Conservation (phyloP, 225 moss, liverwort and hornwort genomes). For the Sphagnum contortum region DNA sequence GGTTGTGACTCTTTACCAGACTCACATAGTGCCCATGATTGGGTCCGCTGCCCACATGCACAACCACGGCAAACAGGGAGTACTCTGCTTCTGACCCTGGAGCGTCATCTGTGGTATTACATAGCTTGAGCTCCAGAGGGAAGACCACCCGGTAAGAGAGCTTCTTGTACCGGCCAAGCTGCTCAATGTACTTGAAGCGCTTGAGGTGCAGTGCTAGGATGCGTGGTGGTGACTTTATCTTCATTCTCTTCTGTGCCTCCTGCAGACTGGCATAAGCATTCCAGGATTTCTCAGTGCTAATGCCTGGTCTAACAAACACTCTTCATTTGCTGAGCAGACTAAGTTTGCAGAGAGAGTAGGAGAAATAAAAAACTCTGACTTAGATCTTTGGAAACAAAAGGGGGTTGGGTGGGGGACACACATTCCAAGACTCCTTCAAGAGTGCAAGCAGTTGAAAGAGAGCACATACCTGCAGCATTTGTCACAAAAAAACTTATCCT, state of each 20-base stretch:
- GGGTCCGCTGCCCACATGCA: slow-evolving; percentile 96
- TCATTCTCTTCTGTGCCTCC: slow-evolving; percentile 99
- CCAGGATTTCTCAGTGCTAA: slow-evolving; percentile 5
- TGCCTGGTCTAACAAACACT: neutral
- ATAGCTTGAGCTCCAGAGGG: slow-evolving; percentile 88
- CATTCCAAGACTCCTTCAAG: too few relatives aligned
- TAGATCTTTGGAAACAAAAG: too few relatives aligned
- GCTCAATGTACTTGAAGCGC: slow-evolving; percentile 97
- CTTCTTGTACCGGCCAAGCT: slow-evolving; percentile 92
- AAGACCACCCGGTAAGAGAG: slow-evolving; percentile 93
- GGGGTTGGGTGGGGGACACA: too few relatives aligned
- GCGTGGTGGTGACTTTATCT: slow-evolving; percentile 97
- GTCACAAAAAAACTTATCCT: slow-evolving; percentile 99
- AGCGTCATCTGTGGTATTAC: slow-evolving; percentile 92
- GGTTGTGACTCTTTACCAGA: slow-evolving; percentile 89
- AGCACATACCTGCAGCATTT: slow-evolving; percentile 88
- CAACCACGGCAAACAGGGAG: slow-evolving; percentile 91
- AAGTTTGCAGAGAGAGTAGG: neutral
- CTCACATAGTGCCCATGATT: slow-evolving; percentile 97
- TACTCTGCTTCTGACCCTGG: slow-evolving; percentile 96
- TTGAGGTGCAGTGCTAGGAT: slow-evolving; percentile 93
- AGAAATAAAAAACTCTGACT: neutral
- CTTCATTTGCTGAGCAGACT: neutral
- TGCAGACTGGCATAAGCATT: slow-evolving; percentile 56
- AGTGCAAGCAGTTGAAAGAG: neutral